These are phyloP conservation scores for Suhomyces anneliseae DNA, from an alignment of 1,139 yeast species.

Conservation along the genomic window DNA sequence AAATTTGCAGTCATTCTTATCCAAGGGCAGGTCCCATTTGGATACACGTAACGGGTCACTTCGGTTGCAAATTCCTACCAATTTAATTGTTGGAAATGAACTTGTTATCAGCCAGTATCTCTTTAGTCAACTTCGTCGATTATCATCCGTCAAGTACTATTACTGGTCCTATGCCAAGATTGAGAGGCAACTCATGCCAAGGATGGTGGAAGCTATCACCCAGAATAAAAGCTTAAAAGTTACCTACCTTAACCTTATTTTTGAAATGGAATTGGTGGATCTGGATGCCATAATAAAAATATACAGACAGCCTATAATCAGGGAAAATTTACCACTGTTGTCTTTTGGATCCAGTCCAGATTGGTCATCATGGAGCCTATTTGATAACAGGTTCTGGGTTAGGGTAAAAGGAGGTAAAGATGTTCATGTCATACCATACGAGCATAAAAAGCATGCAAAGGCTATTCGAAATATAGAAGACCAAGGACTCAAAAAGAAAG, in stretches of 20 bases:
- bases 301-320: constrained; percentile 6
- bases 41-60: constrained; percentile 12
- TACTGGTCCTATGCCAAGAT: constrained; percentile 50
- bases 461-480: too few species aligned
- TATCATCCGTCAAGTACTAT: constrained; percentile 43
- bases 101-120: constrained; percentile 34
- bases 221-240: background rate
- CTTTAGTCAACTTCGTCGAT: constrained; percentile 30
- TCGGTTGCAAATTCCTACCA: constrained; percentile 4
- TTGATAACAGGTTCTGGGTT: constrained; percentile 41
- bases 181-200: constrained; percentile 34
- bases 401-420: constrained; percentile 14
- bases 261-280: background rate
- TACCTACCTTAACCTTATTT: constrained; percentile 7
- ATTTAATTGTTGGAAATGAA: constrained; percentile 14
- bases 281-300: background rate
- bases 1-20: background rate
- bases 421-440: constrained; percentile 22
- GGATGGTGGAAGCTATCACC: constrained; percentile 11
- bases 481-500: too few species aligned
- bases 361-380: constrained; percentile 14
- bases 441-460: constrained; percentile 16
- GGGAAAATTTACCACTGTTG: background rate
- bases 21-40: background rate
- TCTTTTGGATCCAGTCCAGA: background rate